phyloP scores from a whole-genome alignment of 345 rosid genomes.

The Clarkia xantiana region DNA sequence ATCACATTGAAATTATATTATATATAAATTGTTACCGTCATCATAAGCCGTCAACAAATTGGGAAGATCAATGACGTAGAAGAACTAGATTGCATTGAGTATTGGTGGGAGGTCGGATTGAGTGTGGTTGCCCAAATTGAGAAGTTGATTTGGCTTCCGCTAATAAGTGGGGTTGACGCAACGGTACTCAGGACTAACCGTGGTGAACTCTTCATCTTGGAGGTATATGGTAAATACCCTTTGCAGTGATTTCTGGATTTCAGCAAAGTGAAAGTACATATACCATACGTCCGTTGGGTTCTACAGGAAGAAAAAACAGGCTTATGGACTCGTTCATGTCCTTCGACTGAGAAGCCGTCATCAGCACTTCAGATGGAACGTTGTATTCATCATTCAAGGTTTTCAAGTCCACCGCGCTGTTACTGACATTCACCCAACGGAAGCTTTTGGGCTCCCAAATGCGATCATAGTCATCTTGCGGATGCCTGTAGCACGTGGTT shows the following conservation, averaged over 20 bases:
- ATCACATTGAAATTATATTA: too few relatives aligned
- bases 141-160: conserved; percentile 1
- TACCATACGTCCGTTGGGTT: conserved; percentile 2
- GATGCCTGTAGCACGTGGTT: too few relatives aligned
- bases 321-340: neutral
- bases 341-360: neutral
- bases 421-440: too few relatives aligned
- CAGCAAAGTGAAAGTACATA: conserved; percentile 4
- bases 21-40: neutral
- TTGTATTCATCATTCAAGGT: neutral
- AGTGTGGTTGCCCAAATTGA: neutral
- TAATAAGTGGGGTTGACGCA: neutral
- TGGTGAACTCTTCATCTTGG: neutral
- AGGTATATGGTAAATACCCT: conserved; percentile 1
- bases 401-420: neutral
- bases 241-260: neutral
- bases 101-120: conserved; percentile 2
- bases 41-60: neutral
- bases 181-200: neutral
- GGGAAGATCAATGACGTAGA: neutral
- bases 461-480: too few relatives aligned
- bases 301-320: neutral
- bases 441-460: too few relatives aligned
- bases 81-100: neutral
- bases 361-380: conserved; percentile 4